phyloP scores from a whole-genome alignment of 371 early-diverging fungal genomes.

The Umbelopsis sp. region DNA sequence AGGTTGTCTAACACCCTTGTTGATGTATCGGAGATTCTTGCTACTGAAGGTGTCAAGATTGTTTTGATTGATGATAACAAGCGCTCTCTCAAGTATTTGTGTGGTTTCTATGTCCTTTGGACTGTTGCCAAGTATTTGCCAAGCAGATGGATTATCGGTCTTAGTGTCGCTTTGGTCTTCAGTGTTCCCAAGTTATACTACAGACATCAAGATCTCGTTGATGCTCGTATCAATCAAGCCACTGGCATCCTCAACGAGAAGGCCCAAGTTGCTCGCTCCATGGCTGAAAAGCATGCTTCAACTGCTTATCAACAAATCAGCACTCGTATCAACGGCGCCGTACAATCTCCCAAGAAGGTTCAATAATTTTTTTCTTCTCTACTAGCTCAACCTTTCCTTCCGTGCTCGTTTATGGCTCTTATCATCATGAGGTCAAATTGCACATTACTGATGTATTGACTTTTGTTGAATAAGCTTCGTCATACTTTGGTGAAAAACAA shows the following conservation, averaged over 20 bases:
- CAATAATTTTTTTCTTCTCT: background rate
- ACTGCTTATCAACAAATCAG: constrained; percentile 26
- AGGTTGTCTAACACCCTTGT: constrained; percentile 17
- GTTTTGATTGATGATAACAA: constrained; percentile 58
- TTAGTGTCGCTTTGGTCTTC: constrained; percentile 52
- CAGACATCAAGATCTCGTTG: constrained; percentile 55
- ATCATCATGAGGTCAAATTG: no score
- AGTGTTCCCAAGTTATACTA: constrained; percentile 55
- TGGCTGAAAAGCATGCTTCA: constrained; percentile 39
- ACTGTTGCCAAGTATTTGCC: constrained; percentile 59
- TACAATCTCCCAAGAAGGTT: background rate
- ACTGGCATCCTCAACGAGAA: constrained; percentile 24
- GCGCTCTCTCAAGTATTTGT: constrained; percentile 51
- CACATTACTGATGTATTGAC: no score
- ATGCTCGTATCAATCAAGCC: constrained; percentile 52
- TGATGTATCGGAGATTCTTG: constrained; percentile 52
- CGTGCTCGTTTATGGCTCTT: no score
- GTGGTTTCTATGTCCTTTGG: constrained; percentile 56
- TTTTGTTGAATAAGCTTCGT: no score
- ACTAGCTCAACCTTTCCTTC: no score
- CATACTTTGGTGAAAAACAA: no score
- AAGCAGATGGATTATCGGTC: constrained; percentile 54
- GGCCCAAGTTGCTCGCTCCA: constrained; percentile 30
- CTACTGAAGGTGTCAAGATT: constrained; percentile 53
- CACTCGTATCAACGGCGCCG: constrained; percentile 1